phyloP scores from a whole-genome alignment of 2,329 filamentous ascomycete species.

The Sporothrix pseudoabietina region DNA sequence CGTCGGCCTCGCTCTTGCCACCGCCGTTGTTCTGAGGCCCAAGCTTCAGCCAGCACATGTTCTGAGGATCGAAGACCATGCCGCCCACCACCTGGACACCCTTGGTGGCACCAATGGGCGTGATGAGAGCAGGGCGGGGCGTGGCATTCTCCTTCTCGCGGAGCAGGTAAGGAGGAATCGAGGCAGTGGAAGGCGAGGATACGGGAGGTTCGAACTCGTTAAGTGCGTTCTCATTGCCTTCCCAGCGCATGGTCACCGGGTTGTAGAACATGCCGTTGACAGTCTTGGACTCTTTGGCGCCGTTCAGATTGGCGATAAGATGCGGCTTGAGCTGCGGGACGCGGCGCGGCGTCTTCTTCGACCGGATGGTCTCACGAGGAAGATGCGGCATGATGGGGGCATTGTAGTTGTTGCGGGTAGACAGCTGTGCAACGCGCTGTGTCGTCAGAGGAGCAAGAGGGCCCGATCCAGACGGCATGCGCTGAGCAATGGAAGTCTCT shows the following conservation, averaged over 20 bases:
- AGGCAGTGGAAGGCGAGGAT: slow-evolving; percentile 57
- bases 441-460: slow-evolving; percentile 56
- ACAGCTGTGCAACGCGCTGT: slow-evolving; percentile 58
- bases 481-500: slow-evolving; percentile 63
- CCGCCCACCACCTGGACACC: slow-evolving; percentile 93
- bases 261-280: slow-evolving; percentile 98
- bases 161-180: slow-evolving; percentile 47
- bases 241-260: slow-evolving; percentile 82
- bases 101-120: slow-evolving; percentile 80
- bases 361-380: slow-evolving; percentile 45
- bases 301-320: slow-evolving; percentile 81
- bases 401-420: slow-evolving; percentile 52
- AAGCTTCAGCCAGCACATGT: slow-evolving; percentile 97
- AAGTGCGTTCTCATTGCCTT: slow-evolving; percentile 89
- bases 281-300: slow-evolving; percentile 74
- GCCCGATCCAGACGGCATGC: slow-evolving; percentile 52
- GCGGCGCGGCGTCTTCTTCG: slow-evolving; percentile 59
- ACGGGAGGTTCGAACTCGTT: slow-evolving; percentile 71
- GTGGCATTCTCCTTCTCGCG: slow-evolving; percentile 62
- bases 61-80: slow-evolving; percentile 96
- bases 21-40: slow-evolving; percentile 46
- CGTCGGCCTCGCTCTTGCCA: slow-evolving; percentile 52
- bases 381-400: slow-evolving; percentile 40
- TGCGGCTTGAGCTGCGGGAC: slow-evolving; percentile 72
- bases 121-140: slow-evolving; percentile 78